These are phyloP conservation scores for Histomonas meleagridis DNA, from an alignment of 208 protist species.

Conservation along the genomic window DNA sequence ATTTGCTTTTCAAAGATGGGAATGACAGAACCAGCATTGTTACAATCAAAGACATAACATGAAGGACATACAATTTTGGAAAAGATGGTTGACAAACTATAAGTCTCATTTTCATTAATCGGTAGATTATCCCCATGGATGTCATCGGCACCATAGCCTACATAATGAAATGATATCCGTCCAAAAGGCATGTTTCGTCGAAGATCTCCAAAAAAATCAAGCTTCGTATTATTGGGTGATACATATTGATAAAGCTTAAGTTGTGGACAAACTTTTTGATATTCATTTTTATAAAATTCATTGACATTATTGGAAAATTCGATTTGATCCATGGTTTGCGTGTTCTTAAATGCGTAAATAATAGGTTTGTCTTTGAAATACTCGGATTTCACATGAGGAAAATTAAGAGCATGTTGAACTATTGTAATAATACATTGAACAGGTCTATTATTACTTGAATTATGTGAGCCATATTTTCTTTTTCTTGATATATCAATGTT, in stretches of 20 bases:
- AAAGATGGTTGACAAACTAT: not conserved
- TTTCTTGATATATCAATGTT: no score
- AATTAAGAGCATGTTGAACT: not conserved
- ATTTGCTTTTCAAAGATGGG: not conserved
- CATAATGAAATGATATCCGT: not conserved
- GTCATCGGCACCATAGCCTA: not conserved
- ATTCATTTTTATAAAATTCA: not conserved
- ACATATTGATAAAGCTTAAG: not conserved
- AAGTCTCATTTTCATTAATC: not conserved
- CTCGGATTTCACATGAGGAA: not conserved
- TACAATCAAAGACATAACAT: not conserved
- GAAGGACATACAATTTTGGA: not conserved
- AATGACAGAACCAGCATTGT: not conserved
- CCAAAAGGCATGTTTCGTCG: not conserved
- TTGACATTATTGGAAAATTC: not conserved
- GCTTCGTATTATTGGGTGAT: not conserved
- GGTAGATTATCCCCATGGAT: not conserved
- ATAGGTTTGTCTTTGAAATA: not conserved
- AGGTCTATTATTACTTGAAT: no score
- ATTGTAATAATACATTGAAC: not conserved
- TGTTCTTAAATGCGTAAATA: not conserved
- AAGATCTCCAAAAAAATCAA: not conserved
- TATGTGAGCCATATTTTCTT: no score
- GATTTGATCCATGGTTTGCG: not conserved
- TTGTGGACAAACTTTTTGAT: not conserved